Percentiles rank a stretch among this genome's conserved stretches.
phyloP scores from a whole-genome alignment of 2,329 filamentous ascomycete genomes.

The Biscogniauxia mediterranea region DNA sequence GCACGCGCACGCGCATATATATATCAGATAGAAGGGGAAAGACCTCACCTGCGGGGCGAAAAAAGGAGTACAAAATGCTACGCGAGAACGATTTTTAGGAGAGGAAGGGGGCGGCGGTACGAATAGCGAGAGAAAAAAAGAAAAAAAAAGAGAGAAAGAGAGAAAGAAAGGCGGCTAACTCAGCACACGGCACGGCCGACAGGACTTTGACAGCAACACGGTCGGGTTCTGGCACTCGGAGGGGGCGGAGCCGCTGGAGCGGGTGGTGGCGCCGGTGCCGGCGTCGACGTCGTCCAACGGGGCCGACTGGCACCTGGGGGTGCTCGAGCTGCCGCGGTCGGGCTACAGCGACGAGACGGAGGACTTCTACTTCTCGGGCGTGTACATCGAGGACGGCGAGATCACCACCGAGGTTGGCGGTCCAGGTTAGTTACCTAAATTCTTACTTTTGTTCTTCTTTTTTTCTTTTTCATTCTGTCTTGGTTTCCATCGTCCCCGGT shows the following conservation, averaged over 20 bases:
- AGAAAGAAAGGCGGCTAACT: neutral
- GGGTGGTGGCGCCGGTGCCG: conserved; percentile 59
- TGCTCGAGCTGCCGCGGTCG: conserved; percentile 61
- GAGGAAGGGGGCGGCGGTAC: too few relatives aligned
- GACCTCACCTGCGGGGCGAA: neutral
- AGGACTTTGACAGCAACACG: conserved; percentile 56
- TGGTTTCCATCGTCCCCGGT: too few relatives aligned
- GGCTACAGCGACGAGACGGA: conserved; percentile 56
- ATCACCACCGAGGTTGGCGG: conserved; percentile 37
- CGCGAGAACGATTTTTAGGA: too few relatives aligned
- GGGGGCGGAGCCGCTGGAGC: conserved; percentile 54
- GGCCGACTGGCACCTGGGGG: conserved; percentile 70
- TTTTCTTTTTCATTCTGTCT: too few relatives aligned
- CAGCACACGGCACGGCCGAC: neutral
- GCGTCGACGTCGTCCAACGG: conserved; percentile 64
- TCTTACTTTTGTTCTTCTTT: neutral
- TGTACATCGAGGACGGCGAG: conserved; percentile 64
- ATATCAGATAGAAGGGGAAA: neutral
- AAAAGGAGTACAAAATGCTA: neutral
- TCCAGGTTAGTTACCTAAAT: conserved; percentile 20
- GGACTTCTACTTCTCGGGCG: conserved; percentile 72
- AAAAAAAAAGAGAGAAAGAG: too few relatives aligned
- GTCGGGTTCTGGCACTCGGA: conserved; percentile 72
- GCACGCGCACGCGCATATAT: too few relatives aligned
- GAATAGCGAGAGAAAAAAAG: too few relatives aligned